Conservation (phyloP, 1,139 yeast species). For the Debaryomyces psychrophilus region DNA sequence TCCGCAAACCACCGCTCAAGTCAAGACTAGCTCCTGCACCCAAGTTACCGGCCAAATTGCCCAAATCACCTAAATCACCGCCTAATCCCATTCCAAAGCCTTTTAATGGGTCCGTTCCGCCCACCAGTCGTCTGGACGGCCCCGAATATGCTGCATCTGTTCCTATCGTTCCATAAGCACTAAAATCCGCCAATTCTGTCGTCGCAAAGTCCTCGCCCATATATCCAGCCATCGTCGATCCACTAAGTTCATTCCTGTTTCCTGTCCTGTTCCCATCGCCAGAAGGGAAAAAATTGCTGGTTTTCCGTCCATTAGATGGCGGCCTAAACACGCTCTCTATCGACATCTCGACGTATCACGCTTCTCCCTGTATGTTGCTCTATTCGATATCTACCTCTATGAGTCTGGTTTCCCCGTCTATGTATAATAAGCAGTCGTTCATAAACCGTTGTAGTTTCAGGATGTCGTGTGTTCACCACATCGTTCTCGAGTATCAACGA, state of each 20-base stretch:
- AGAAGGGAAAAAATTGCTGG: slow-evolving; percentile 13
- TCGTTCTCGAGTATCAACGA: not conserved
- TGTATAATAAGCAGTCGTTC: not conserved
- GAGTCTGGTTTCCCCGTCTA: not conserved
- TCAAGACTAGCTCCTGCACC: not conserved
- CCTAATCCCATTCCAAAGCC: not conserved
- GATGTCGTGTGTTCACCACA: not conserved
- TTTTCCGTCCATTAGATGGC: slow-evolving; percentile 11
- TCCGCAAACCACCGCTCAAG: not conserved
- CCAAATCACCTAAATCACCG: not conserved
- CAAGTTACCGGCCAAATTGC: not conserved
- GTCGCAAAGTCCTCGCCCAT: not conserved
- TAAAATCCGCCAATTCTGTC: not conserved
- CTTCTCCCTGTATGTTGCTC: not conserved
- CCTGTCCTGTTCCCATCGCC: not conserved
- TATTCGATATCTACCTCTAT: not conserved
- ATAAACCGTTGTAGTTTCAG: not conserved
- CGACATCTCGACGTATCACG: slow-evolving; percentile 1
- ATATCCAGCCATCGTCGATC: not conserved
- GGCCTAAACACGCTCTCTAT: slow-evolving; percentile 1
- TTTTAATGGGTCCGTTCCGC: not conserved
- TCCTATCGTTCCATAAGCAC: not conserved
- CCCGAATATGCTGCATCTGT: not conserved
- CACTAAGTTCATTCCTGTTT: not conserved
- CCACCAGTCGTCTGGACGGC: not conserved